phyloP scores from a whole-genome alignment of 2,329 filamentous ascomycete genomes.

The Teratosphaeria zuluensis region DNA sequence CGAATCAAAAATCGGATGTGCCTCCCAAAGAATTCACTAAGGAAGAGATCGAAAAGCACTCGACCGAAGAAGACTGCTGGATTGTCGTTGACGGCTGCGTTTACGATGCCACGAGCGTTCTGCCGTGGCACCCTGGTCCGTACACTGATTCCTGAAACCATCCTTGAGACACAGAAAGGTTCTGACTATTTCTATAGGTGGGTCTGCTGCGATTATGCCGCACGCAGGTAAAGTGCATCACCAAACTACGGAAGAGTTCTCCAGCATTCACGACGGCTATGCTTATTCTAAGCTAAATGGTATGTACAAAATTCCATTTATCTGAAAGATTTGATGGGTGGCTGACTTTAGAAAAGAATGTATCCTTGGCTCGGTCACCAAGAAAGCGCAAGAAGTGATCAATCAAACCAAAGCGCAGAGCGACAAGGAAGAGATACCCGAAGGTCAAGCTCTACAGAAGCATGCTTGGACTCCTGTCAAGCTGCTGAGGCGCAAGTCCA shows the following conservation, averaged over 20 bases:
- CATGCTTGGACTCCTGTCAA: slow-evolving; percentile 40
- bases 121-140: slow-evolving; percentile 38
- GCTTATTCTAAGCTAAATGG: slow-evolving; percentile 39
- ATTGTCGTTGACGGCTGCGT: slow-evolving; percentile 45
- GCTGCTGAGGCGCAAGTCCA: slow-evolving; percentile 27
- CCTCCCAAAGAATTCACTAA: slow-evolving; percentile 44
- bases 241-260: slow-evolving; percentile 41
- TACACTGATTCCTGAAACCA: slow-evolving; percentile 7
- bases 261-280: slow-evolving; percentile 43
- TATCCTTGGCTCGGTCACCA: slow-evolving; percentile 39
- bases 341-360: slow-evolving; percentile 31
- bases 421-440: background rate
- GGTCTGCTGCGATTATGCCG: slow-evolving; percentile 37
- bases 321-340: background rate
- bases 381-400: slow-evolving; percentile 41
- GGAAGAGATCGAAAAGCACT: slow-evolving; percentile 45
- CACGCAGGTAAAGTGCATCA: slow-evolving; percentile 43
- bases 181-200: slow-evolving; percentile 7
- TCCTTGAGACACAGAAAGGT: too few relatives aligned
- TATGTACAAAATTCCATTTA: background rate
- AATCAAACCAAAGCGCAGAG: slow-evolving; percentile 18
- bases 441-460: slow-evolving; percentile 28
- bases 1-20: slow-evolving; percentile 35
- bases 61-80: slow-evolving; percentile 42
- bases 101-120: slow-evolving; percentile 40